These are phyloP conservation scores for Flaveria linearis DNA, from an alignment of 129 eudicot species.

Conservation along the genomic window DNA sequence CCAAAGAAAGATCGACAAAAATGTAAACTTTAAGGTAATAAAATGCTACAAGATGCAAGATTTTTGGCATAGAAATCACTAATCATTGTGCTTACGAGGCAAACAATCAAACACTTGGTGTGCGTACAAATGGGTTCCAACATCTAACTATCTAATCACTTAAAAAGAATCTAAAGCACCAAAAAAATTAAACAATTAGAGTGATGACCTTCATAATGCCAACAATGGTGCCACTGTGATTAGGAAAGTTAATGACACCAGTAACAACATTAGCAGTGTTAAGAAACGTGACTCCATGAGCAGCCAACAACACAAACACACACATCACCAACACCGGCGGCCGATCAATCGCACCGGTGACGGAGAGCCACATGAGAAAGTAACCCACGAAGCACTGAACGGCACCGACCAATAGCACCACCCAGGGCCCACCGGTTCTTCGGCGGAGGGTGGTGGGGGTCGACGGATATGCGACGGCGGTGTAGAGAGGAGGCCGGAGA, in stretches of 20 bases:
- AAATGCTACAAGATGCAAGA: background rate
- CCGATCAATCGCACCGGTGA: constrained; percentile 41
- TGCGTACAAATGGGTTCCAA: background rate
- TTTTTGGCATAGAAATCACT: background rate
- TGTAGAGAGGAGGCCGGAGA: constrained; percentile 64
- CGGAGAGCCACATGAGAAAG: constrained; percentile 76
- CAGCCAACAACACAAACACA: constrained; percentile 65
- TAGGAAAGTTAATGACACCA: constrained; percentile 62
- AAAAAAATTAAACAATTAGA: background rate
- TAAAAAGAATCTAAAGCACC: background rate
- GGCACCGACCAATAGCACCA: constrained; percentile 68
- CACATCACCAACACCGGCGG: constrained; percentile 65
- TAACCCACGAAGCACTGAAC: constrained; percentile 64
- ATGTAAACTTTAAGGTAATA: background rate
- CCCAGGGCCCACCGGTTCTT: constrained; percentile 64
- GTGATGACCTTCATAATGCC: constrained; percentile 82
- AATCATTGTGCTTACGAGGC: background rate
- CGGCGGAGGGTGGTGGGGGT: constrained; percentile 16
- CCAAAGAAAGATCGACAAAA: background rate
- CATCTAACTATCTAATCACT: background rate
- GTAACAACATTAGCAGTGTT: constrained; percentile 89
- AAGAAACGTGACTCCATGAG: constrained; percentile 62
- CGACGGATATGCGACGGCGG: constrained; percentile 43
- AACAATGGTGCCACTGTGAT: constrained; percentile 71
- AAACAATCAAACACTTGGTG: constrained; percentile 29